Conservation (phyloP, 2,329 filamentous ascomycete genomes). For the Fusarium begoniae region DNA sequence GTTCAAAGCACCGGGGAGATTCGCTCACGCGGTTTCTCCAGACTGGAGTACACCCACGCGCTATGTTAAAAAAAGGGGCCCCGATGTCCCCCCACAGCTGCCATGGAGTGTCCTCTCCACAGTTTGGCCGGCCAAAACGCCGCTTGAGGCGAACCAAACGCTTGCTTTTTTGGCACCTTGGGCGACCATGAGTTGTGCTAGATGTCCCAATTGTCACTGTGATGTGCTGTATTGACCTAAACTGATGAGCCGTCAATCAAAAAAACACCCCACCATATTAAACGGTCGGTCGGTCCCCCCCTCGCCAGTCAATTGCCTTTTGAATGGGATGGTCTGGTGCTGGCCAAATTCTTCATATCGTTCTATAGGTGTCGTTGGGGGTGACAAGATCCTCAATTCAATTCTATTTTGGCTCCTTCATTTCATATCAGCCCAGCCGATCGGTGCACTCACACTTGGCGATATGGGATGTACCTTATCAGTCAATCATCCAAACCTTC, state of each 20-base stretch:
- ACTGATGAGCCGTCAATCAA: background rate
- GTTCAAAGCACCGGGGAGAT: conserved; percentile 18
- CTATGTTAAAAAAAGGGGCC: conserved; percentile 20
- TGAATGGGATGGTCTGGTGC: background rate
- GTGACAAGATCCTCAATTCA: conserved; percentile 7
- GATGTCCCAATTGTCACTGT: conserved; percentile 10
- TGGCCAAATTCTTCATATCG: background rate
- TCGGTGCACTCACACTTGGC: background rate
- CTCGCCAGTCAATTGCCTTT: background rate
- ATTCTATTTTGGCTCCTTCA: background rate
- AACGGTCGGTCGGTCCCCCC: conserved; percentile 33
- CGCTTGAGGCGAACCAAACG: conserved; percentile 55
- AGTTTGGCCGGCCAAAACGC: conserved; percentile 67
- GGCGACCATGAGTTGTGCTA: conserved; percentile 24
- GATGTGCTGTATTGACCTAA: conserved; percentile 12
- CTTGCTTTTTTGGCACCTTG: conserved; percentile 3
- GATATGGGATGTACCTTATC: conserved; percentile 5
- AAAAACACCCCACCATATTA: conserved; percentile 15
- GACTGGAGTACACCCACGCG: conserved; percentile 12
- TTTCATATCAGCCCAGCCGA: background rate
- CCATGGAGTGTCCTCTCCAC: conserved; percentile 52
- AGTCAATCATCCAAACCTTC: background rate
- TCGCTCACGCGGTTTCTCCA: conserved; percentile 27
- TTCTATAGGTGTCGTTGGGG: background rate
- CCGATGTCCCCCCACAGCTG: conserved; percentile 29